Evolutionary conservation across 768 basidiomycete genomes (phyloP).

Genomic region (Naematelia encephala): DNA sequence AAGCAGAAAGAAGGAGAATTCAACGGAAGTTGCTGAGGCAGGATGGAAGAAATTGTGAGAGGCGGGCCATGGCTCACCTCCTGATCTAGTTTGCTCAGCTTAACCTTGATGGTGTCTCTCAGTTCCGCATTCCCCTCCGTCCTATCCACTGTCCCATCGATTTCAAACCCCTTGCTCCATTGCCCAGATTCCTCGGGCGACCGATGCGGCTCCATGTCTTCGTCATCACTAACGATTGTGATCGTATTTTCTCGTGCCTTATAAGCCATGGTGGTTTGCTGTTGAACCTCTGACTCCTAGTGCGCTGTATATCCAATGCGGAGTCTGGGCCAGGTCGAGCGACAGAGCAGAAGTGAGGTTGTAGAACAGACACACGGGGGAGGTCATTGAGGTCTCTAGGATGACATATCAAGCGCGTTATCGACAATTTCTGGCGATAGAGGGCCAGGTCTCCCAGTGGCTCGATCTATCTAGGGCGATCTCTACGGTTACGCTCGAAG

Average conservation of each 20-base stretch:
- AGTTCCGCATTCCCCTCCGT: constrained; percentile 10
- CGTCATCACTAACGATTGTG: constrained; percentile 20
- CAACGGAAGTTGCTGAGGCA: not conserved
- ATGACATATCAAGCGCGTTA: too few relatives aligned
- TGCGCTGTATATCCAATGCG: too few relatives aligned
- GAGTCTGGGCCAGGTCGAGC: too few relatives aligned
- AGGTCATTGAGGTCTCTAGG: too few relatives aligned
- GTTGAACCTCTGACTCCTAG: too few relatives aligned
- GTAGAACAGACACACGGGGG: too few relatives aligned
- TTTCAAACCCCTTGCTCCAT: not conserved
- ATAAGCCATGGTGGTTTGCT: too few relatives aligned
- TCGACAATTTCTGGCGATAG: too few relatives aligned
- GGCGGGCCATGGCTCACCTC: constrained; percentile 27
- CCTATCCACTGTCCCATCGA: not conserved
- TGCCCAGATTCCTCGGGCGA: not conserved
- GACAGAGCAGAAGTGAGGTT: too few relatives aligned
- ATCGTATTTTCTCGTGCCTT: constrained; percentile 8
- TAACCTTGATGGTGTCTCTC: constrained; percentile 24
- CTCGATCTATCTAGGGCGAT: too few relatives aligned
- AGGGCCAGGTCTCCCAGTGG: too few relatives aligned
- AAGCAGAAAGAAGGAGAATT: not conserved
- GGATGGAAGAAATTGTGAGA: not conserved
- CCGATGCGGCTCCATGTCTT: constrained; percentile 7
- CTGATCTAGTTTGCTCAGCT: constrained; percentile 28
- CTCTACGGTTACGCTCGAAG: too few relatives aligned